Evolutionary conservation across 345 rosid genomes (phyloP).

Genomic region (Linum lewisii): DNA sequence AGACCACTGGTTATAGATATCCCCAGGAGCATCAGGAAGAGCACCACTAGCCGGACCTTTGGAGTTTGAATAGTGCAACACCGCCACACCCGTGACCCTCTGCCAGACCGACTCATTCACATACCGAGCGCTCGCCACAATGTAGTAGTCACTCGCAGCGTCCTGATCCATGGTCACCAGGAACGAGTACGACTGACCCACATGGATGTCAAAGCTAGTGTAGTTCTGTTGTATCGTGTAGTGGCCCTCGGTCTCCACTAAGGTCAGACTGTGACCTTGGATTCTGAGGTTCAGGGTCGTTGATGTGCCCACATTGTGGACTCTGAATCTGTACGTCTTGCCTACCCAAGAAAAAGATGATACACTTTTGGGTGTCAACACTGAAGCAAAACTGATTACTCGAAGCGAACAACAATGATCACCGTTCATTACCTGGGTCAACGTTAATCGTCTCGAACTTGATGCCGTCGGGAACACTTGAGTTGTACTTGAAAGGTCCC

Average conservation of each 20-base stretch:
- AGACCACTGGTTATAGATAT: constrained; percentile 60
- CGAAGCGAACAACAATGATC: not conserved
- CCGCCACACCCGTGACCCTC: constrained; percentile 82
- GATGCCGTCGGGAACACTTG: constrained; percentile 73
- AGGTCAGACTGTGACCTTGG: constrained; percentile 77
- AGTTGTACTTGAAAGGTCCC: constrained; percentile 78
- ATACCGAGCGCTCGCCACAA: constrained; percentile 91
- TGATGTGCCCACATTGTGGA: constrained; percentile 81
- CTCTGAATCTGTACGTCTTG: constrained; percentile 73
- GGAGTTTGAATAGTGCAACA: constrained; percentile 88
- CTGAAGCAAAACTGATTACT: not conserved
- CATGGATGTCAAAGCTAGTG: constrained; percentile 72
- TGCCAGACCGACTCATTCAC: constrained; percentile 86
- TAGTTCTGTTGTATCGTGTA: constrained; percentile 66
- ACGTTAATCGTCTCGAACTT: constrained; percentile 53
- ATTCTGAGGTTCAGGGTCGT: constrained; percentile 92
- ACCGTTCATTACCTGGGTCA: constrained; percentile 53
- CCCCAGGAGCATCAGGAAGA: constrained; percentile 58
- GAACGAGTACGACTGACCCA: constrained; percentile 89
- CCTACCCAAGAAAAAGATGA: constrained; percentile 35
- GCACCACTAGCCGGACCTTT: constrained; percentile 75
- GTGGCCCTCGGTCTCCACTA: constrained; percentile 78
- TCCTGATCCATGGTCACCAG: constrained; percentile 89
- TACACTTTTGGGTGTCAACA: no score
- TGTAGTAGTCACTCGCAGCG: constrained; percentile 71